A percentile compares a stretch with the other conserved stretches of the same genome.
Evolutionary conservation across 2,329 filamentous ascomycete species (phyloP).

Genomic region (Trichoderma atrobrunneum): DNA sequence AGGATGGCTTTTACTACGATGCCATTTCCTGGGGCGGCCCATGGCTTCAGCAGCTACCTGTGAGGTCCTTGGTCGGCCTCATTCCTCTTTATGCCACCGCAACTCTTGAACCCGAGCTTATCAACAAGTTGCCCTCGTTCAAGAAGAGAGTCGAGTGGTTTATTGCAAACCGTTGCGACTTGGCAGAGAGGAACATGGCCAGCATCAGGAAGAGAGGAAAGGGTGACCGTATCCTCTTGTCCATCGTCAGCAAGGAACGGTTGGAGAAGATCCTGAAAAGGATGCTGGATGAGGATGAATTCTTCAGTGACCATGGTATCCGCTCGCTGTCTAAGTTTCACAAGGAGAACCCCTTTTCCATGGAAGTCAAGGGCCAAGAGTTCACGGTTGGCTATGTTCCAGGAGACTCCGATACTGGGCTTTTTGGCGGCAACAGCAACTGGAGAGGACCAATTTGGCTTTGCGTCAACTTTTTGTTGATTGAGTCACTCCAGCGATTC

Average conservation of each 20-base stretch:
- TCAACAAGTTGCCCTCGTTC: conserved; percentile 88
- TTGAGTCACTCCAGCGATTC: conserved; percentile 92
- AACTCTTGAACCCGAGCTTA: conserved; percentile 88
- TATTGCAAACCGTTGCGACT: conserved; percentile 78
- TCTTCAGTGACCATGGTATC: conserved; percentile 85
- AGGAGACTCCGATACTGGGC: conserved; percentile 91
- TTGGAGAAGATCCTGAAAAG: conserved; percentile 82
- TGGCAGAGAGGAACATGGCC: conserved; percentile 91
- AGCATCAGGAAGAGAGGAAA: conserved; percentile 89
- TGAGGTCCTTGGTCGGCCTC: conserved; percentile 86
- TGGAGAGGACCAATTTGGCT: conserved; percentile 97
- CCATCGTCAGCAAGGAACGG: conserved; percentile 90
- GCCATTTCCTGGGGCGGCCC: conserved; percentile 95
- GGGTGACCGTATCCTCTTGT: conserved; percentile 80
- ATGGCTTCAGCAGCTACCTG: conserved; percentile 87
- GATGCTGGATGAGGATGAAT: conserved; percentile 94
- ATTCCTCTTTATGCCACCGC: conserved; percentile 91
- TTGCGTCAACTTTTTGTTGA: conserved; percentile 90
- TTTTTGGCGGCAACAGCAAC: conserved; percentile 97
- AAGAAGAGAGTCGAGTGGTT: conserved; percentile 95
- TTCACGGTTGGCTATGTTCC: conserved; percentile 89
- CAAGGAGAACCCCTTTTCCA: conserved; percentile 84
- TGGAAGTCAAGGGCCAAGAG: conserved; percentile 90
- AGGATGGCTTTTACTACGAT: conserved; percentile 98
- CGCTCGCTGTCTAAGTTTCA: conserved; percentile 90